phyloP scores from a whole-genome alignment of 305 asterid genomes.

The Coffea humblotiana region DNA sequence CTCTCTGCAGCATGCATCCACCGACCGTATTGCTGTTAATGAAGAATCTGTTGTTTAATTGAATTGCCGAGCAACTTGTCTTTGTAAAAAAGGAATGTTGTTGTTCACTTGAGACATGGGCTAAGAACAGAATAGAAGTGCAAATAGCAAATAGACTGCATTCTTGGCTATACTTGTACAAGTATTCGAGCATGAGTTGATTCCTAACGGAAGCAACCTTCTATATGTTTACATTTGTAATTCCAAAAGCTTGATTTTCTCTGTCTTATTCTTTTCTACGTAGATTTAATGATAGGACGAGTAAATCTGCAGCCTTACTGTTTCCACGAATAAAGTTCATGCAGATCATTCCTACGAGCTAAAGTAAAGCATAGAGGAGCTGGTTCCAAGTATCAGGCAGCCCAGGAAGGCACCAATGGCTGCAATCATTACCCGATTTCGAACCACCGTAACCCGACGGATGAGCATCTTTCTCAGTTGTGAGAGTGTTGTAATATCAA shows the following conservation, averaged over 20 bases:
- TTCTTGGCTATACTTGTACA: neutral
- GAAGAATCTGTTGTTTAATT: neutral
- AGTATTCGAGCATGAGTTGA: neutral
- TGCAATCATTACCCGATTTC: slow-evolving; percentile 44
- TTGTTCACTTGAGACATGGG: neutral
- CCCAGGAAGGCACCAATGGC: slow-evolving; percentile 59
- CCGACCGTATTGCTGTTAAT: neutral
- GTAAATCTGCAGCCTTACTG: neutral
- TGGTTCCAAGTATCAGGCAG: slow-evolving; percentile 56
- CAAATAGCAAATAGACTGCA: neutral
- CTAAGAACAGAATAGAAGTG: neutral
- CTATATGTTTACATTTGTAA: neutral
- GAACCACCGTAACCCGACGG: slow-evolving; percentile 40
- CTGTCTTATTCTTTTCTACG: neutral
- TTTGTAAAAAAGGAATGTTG: neutral
- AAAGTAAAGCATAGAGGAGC: slow-evolving; percentile 31
- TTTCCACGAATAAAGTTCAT: neutral
- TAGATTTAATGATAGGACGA: neutral
- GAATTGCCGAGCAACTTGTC: neutral
- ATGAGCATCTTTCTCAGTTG: slow-evolving; percentile 52
- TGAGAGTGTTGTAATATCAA: slow-evolving; percentile 46
- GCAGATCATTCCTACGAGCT: neutral
- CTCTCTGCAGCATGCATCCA: too few relatives aligned
- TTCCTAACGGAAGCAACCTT: neutral
- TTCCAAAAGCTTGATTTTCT: neutral